phyloP scores from a whole-genome alignment of 164 flowering plant genomes.

The Berberis vulgaris region DNA sequence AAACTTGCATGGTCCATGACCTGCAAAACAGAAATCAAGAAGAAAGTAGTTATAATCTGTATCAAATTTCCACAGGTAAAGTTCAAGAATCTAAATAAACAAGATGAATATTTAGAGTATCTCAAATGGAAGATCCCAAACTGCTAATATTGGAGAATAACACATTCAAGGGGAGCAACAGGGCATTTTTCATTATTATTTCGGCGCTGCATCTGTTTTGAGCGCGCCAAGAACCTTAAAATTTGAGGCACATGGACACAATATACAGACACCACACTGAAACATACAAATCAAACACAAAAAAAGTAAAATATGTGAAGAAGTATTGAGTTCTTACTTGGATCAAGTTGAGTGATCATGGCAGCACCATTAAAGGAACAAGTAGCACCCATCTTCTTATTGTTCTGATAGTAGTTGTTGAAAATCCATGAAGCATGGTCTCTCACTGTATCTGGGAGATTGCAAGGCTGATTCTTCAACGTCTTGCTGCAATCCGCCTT shows the following conservation, averaged over 20 bases:
- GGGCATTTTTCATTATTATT: too few species aligned
- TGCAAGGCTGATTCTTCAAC: conserved; percentile 43
- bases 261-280: too few species aligned
- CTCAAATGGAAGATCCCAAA: too few species aligned
- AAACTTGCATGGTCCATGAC: conserved; percentile 40
- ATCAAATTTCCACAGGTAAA: background rate
- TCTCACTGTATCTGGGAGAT: conserved; percentile 41
- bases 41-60: too few species aligned
- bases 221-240: too few species aligned
- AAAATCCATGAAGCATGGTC: conserved; percentile 84
- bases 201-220: too few species aligned
- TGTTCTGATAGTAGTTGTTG: conserved; percentile 67
- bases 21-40: conserved; percentile 24
- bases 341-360: conserved; percentile 51
- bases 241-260: too few species aligned
- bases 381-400: conserved; percentile 60
- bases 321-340: conserved; percentile 41
- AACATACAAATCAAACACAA: background rate
- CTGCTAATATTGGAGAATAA: too few species aligned
- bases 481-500: conserved; percentile 60
- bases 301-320: background rate
- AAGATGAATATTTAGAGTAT: too few species aligned
- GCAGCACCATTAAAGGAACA: conserved; percentile 79
- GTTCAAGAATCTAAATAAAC: too few species aligned
- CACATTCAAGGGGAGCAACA: too few species aligned